Conservation (phyloP, 2,329 filamentous ascomycete genomes). For the Xylariaceae sp. region DNA sequence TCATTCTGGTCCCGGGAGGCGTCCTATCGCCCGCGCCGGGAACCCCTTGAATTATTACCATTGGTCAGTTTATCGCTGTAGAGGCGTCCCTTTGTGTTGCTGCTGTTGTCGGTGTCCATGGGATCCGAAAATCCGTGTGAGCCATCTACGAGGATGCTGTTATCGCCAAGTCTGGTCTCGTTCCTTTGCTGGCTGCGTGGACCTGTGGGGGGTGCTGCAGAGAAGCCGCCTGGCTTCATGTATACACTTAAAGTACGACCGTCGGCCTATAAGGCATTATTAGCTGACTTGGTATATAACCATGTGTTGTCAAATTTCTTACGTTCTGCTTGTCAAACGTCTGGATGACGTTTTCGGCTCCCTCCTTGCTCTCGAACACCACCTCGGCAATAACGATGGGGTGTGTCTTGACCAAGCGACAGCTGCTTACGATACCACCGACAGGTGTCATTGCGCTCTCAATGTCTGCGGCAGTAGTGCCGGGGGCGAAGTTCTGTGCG, state of each 20-base stretch:
- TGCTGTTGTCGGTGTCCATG: slow-evolving; percentile 39
- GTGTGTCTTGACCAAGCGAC: slow-evolving; percentile 62
- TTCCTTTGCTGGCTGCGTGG: slow-evolving; percentile 33
- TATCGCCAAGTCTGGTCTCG: slow-evolving; percentile 30
- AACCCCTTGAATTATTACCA: slow-evolving; percentile 16
- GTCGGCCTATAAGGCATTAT: slow-evolving; percentile 56
- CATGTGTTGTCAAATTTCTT: slow-evolving; percentile 28
- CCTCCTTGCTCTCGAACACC: slow-evolving; percentile 68
- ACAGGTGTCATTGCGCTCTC: slow-evolving; percentile 76
- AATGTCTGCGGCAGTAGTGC: slow-evolving; percentile 79
- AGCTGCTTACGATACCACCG: slow-evolving; percentile 67
- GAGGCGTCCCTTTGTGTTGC: slow-evolving; percentile 35
- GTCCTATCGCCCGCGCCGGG: slow-evolving; percentile 24
- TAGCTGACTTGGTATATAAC: slow-evolving; percentile 5
- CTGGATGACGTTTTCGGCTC: slow-evolving; percentile 70
- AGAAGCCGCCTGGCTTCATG: slow-evolving; percentile 53
- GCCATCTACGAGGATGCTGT: slow-evolving; percentile 50
- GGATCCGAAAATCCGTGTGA: slow-evolving; percentile 52
- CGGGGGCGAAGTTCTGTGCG: slow-evolving; percentile 78
- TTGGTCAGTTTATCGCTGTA: slow-evolving; percentile 51
- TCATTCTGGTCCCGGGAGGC: neutral
- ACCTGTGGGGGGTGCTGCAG: slow-evolving; percentile 27
- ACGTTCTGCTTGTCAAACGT: slow-evolving; percentile 79
- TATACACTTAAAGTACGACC: slow-evolving; percentile 72
- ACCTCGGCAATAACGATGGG: slow-evolving; percentile 78